Evolutionary conservation across 2,329 filamentous ascomycete species (phyloP).

Genomic region (Dothideomycetidae sp.): DNA sequence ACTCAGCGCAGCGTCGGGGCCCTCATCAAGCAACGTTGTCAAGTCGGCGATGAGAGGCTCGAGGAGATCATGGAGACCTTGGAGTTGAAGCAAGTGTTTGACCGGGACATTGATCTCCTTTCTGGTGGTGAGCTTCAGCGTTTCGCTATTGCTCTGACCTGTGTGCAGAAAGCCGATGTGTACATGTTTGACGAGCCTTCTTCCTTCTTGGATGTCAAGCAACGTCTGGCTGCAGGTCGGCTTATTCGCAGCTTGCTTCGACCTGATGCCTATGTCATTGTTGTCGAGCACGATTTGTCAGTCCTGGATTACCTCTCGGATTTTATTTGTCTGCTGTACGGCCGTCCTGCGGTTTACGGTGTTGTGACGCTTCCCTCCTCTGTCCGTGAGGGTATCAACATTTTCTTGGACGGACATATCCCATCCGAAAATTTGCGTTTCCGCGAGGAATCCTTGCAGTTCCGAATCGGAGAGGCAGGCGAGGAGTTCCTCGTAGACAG

Average conservation of each 20-base stretch:
- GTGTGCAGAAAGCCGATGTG: conserved; percentile 88
- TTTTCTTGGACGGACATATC: conserved; percentile 96
- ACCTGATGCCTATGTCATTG: conserved; percentile 89
- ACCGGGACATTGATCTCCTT: conserved; percentile 77
- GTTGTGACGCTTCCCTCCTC: conserved; percentile 92
- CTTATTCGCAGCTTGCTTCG: conserved; percentile 85
- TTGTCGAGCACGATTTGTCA: conserved; percentile 97
- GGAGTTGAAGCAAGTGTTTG: conserved; percentile 76
- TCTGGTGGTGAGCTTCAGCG: conserved; percentile 97
- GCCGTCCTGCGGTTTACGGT: conserved; percentile 88
- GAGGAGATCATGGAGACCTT: conserved; percentile 71
- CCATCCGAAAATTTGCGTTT: conserved; percentile 97
- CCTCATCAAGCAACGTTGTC: conserved; percentile 61
- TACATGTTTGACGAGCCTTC: conserved; percentile 99
- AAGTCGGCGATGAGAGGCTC: conserved; percentile 54
- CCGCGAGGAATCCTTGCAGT: conserved; percentile 90
- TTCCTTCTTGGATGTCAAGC: conserved; percentile 98
- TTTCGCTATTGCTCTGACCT: conserved; percentile 92
- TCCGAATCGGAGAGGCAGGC: conserved; percentile 78
- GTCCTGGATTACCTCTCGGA: conserved; percentile 97
- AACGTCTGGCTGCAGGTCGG: conserved; percentile 81
- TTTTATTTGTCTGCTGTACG: conserved; percentile 95
- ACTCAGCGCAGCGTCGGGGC: conserved; percentile 58
- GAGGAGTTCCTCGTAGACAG: conserved; percentile 82
- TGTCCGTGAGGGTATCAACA: conserved; percentile 97